Conservation (phyloP, 2,329 filamentous ascomycete genomes). For the Taxawa tesnikishii region DNA sequence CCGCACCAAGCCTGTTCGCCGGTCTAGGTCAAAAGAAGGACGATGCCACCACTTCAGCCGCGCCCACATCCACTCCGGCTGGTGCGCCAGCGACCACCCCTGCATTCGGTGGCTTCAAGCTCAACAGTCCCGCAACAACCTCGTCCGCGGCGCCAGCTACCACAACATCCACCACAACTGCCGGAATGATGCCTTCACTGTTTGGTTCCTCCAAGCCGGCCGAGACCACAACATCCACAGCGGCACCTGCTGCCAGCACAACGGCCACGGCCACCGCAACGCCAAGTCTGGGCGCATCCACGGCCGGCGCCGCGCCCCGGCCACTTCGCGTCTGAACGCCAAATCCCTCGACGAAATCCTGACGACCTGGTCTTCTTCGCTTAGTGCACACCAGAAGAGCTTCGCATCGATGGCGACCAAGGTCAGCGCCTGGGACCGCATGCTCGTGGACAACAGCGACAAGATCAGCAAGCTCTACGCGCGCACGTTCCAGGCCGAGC, state of each 20-base stretch:
- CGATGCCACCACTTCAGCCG: slow-evolving; percentile 2
- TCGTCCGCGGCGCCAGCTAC: slow-evolving; percentile 4
- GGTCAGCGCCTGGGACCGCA: slow-evolving; percentile 81
- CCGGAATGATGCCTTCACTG: slow-evolving; percentile 10
- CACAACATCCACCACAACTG: slow-evolving; percentile 9
- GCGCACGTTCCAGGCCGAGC: slow-evolving; percentile 85
- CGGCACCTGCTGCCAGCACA: slow-evolving; percentile 1
- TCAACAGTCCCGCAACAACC: too few species aligned
- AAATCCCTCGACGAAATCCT: slow-evolving; percentile 99
- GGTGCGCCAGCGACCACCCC: slow-evolving; percentile 4
- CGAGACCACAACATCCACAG: slow-evolving; percentile 2
- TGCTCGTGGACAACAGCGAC: slow-evolving; percentile 84
- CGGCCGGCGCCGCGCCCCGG: slow-evolving; percentile 68
- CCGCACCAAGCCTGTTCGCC: slow-evolving; percentile 8
- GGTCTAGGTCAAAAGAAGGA: slow-evolving; percentile 4
- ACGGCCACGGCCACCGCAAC: slow-evolving; percentile 20
- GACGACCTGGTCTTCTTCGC: slow-evolving; percentile 87
- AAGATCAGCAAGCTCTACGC: slow-evolving; percentile 91
- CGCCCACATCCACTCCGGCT: slow-evolving; percentile 3
- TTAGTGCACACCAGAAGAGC: slow-evolving; percentile 92
- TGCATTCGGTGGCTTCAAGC: too few species aligned
- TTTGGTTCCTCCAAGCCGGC: slow-evolving; percentile 7
- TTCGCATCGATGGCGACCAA: slow-evolving; percentile 84
- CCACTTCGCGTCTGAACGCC: slow-evolving; percentile 82
- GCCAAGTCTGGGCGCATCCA: slow-evolving; percentile 56